Conservation (phyloP, 2,329 filamentous ascomycete genomes). For the Chaetomiaceae sp. region DNA sequence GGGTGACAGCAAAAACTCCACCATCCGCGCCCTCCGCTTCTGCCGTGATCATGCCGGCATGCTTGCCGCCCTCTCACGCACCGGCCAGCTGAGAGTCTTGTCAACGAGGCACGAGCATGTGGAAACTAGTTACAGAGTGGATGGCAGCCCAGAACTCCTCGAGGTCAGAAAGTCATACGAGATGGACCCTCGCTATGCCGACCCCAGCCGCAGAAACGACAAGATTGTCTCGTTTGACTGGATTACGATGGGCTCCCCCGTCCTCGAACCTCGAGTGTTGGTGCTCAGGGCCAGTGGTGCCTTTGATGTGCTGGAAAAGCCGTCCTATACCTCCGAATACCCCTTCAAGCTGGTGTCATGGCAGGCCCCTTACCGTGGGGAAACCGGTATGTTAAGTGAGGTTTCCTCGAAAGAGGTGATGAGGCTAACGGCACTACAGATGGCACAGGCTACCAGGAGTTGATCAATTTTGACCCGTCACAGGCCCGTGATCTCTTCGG, state of each 20-base stretch:
- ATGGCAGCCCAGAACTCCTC: constrained; percentile 54
- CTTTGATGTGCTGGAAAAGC: constrained; percentile 59
- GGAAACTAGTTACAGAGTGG: constrained; percentile 36
- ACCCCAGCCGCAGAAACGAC: constrained; percentile 49
- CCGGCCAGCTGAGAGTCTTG: constrained; percentile 58
- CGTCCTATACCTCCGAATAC: constrained; percentile 53
- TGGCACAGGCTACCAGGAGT: constrained; percentile 46
- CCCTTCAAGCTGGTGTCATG: constrained; percentile 58
- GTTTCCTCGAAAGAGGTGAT: not conserved
- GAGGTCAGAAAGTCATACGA: constrained; percentile 57
- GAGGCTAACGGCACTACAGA: constrained; percentile 30
- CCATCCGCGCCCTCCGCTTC: constrained; percentile 59
- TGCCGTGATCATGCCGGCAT: constrained; percentile 58
- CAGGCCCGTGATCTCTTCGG: constrained; percentile 51
- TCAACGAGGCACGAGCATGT: constrained; percentile 53
- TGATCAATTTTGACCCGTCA: constrained; percentile 55
- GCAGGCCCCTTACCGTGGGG: constrained; percentile 53
- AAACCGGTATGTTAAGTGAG: constrained; percentile 41
- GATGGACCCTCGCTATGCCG: constrained; percentile 55
- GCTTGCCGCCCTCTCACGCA: constrained; percentile 56
- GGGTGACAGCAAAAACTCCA: constrained; percentile 53
- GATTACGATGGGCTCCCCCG: constrained; percentile 54
- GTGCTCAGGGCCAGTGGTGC: constrained; percentile 56
- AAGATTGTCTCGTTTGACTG: constrained; percentile 65
- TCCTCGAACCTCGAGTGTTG: constrained; percentile 52